Evolutionary conservation across 768 basidiomycete genomes (phyloP), one percentile per base, ranked within the genome.

Genomic region (Hypsizygus marmoreus): DNA sequence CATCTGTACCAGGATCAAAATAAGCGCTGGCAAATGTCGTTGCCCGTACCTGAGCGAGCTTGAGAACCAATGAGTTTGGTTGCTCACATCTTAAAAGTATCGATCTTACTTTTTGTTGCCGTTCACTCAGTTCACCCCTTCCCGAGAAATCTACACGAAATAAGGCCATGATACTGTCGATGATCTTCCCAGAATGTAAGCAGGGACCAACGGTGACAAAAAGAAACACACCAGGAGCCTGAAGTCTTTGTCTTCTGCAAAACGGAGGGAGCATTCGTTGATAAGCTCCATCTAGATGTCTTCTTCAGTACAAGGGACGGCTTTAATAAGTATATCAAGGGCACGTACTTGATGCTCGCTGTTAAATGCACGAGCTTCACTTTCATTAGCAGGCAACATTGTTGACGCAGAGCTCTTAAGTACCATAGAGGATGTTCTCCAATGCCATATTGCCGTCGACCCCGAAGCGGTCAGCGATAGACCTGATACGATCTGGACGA

Each of bases 121-220:
- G 77, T 70, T 95, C 93, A 55, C 92, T 94, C 30, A 97, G 69
- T 63, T 97, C 95, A 23, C 95, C 95, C 72, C 95, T 74, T 16
- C 95, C 95, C 3, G 90, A 91, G 63, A 74, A 98, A 66, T 98
- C 95, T 33, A 93, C 90, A 14, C 93, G 82, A 65, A 98, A 98
- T 5, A 95, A 77, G 22, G 95, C 95, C 91, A 98, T 95, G 50
- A 97, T 95, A 56, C 91, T 94, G 63, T 97, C 95, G 26, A 97
- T 80, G 47, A 97, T 93, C 87, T 95, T 58, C 4, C 45, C 34
- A 31, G 20, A 46, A 17, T 23, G 28, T 66, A 31, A 62, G 40
- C 38, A 26, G 32, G 11, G 26, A 36, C n/a, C 10, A 17, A 40
- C 36, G 19, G 29, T 19, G 17, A 26, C 32, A 47, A 11, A 25